Conservation (phyloP, 257 asterid species). For the Avicennia marina region DNA sequence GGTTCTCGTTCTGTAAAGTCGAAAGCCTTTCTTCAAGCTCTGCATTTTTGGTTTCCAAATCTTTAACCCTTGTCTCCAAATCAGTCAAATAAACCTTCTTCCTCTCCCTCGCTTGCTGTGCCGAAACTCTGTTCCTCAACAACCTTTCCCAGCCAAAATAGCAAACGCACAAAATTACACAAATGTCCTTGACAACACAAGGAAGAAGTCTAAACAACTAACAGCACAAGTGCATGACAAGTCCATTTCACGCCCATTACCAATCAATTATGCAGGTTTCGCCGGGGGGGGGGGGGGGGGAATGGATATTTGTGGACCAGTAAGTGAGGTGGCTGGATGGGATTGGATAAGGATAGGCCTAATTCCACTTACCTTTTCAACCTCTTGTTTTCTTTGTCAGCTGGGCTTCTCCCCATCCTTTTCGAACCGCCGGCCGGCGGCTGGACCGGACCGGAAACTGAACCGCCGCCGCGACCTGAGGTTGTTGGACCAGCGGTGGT, state of each 20-base stretch:
- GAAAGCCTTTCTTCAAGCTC: conserved; percentile 95
- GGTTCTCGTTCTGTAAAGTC: conserved; percentile 92
- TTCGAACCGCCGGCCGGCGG: conserved; percentile 54
- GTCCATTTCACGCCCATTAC: conserved; percentile 14
- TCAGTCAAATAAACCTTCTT: conserved; percentile 92
- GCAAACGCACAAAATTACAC: too few species aligned
- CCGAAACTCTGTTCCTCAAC: conserved; percentile 98
- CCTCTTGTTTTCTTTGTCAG: conserved; percentile 95
- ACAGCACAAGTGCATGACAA: conserved; percentile 16
- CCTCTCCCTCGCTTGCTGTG: conserved; percentile 99
- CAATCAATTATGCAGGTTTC: too few species aligned
- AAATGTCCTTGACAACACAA: too few species aligned
- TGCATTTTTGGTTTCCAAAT: conserved; percentile 83
- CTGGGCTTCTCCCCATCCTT: conserved; percentile 88
- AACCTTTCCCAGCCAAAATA: conserved; percentile 42
- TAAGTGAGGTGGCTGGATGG: conserved; percentile 26
- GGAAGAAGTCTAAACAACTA: too few species aligned
- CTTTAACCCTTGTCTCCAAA: conserved; percentile 87
- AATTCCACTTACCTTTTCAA: conserved; percentile 60
- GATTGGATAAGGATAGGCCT: too few species aligned
- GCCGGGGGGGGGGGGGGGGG: too few species aligned
- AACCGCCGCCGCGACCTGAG: conserved; percentile 54
- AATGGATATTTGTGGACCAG: conserved; percentile 14
- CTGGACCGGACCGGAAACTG: conserved; percentile 50
- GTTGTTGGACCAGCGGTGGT: conserved; percentile 37